Percentiles rank a stretch among this genome's conserved stretches.
Conservation (phyloP, 2,329 filamentous ascomycete genomes). For the Aspergillus sp. region DNA sequence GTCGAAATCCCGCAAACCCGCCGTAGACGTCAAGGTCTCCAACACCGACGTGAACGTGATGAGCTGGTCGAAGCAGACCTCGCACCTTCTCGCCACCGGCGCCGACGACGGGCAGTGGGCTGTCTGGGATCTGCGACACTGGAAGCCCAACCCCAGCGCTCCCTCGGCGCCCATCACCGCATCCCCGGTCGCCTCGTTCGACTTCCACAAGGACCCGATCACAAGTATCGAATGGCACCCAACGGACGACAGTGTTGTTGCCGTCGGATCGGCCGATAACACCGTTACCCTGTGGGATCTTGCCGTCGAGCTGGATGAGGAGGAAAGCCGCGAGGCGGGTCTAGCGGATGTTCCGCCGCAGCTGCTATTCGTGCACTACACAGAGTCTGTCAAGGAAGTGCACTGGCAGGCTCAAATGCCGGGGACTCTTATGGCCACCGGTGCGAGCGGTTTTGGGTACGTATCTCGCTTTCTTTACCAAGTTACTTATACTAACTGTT, state of each 20-base stretch:
- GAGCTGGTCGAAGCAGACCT: constrained; percentile 87
- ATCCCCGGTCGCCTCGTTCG: constrained; percentile 85
- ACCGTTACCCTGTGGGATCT: constrained; percentile 96
- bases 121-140: constrained; percentile 94
- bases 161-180: constrained; percentile 55
- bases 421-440: constrained; percentile 84
- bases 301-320: constrained; percentile 93
- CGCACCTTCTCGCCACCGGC: constrained; percentile 85
- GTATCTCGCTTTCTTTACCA: constrained; percentile 22
- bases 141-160: constrained; percentile 67
- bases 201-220: constrained; percentile 95
- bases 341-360: constrained; percentile 91
- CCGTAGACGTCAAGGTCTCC: constrained; percentile 81
- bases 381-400: constrained; percentile 89
- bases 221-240: constrained; percentile 97
- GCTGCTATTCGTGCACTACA: constrained; percentile 93
- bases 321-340: constrained; percentile 87
- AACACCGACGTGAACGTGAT: constrained; percentile 91
- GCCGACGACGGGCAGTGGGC: constrained; percentile 92
- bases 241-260: constrained; percentile 91
- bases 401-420: constrained; percentile 98
- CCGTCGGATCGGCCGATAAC: constrained; percentile 88
- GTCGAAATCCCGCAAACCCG: constrained; percentile 84
- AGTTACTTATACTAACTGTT: constrained; percentile 17
- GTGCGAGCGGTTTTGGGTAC: constrained; percentile 75